Percentiles rank a stretch among this genome's conserved stretches.
Evolutionary conservation across 805 yeast species (phyloP).

Genomic region (Henningerozyma blattae): DNA sequence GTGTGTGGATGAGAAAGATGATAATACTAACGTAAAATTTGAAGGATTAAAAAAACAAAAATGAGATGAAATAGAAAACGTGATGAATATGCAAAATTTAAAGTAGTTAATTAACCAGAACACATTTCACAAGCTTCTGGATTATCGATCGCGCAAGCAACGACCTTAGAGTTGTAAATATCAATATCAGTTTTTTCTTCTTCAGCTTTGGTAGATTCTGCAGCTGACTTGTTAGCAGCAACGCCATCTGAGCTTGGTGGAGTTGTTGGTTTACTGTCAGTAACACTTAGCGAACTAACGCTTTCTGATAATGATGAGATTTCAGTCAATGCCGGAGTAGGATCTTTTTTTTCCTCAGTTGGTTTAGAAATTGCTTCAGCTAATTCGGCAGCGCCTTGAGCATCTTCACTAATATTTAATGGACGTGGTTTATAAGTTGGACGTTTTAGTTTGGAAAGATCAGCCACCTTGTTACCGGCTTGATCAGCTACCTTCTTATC

Average conservation of each 20-base stretch:
- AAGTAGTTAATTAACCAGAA: conserved; percentile 50
- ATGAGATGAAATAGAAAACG: background rate
- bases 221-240: background rate
- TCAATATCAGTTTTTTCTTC: conserved; percentile 46
- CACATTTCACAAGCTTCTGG: conserved; percentile 97
- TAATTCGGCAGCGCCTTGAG: conserved; percentile 3
- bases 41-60: background rate
- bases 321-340: conserved; percentile 27
- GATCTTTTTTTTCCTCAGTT: conserved; percentile 11
- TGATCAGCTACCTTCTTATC: conserved; percentile 87
- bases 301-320: conserved; percentile 27
- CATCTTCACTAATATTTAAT: conserved; percentile 6
- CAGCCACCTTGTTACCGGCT: conserved; percentile 45
- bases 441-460: conserved; percentile 26
- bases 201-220: conserved; percentile 8
- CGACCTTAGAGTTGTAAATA: conserved; percentile 77
- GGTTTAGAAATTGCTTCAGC: conserved; percentile 4
- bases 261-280: conserved; percentile 4
- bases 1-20: no score
- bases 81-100: background rate
- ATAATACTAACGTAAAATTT: no score
- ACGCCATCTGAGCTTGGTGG: conserved; percentile 1
- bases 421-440: conserved; percentile 25
- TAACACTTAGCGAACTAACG: conserved; percentile 31
- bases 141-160: conserved; percentile 89